Base-by-base conservation (phyloP, 2,329 filamentous ascomycete species). In the Aphanoascus verrucosus region DNA sequence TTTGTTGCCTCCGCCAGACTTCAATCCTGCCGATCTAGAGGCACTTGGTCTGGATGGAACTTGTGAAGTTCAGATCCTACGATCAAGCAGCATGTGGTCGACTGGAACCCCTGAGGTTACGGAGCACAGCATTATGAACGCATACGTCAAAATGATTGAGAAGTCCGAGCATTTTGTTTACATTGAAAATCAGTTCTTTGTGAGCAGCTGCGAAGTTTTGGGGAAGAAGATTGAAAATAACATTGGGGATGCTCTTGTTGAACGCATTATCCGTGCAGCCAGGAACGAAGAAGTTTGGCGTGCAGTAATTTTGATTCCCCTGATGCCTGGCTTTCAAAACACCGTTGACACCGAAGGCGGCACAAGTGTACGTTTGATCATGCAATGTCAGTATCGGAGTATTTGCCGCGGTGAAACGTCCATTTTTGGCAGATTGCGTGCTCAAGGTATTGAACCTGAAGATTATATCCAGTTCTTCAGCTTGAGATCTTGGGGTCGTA, bases 141-240 rank as follows among this genome's bases (percentile, higher is more conserved):
- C 89, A 1, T 94, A 94, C 69, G 79, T 76, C 87, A 96, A 60
- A 73, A 93, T 42, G 97, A 97, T 63, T 76, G 84, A 55, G 86
- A 58, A 86, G 51, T 61, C 55, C 15, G 74, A 96, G 68, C 91
- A 97, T 66, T 96, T 82, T 61, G 86, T 98, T 20, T 98, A 97
- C 72, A 95, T 98, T 56, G 93, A 98, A 69, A 97, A 97, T 63
- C 93, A 98, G 64, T 97, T 97, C 74, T 98, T 97, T 76, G 96
- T 43, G 32, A 75, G 74, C 90, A 66, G 94, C 88, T 3, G 87
- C 91, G 0, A 97, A 55, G 42, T 91, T 0, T 89, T 89, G 9
- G 84, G 93, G 8, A 72, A 96, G 45, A 90, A 96, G 66, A 72
- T 97, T 32, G 83, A 88, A 67, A 98, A 98, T 65, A 84, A 81